Percentiles rank a stretch among this genome's conserved stretches.
These are phyloP conservation scores for Xylariaceae sp. DNA, from an alignment of 2,329 filamentous ascomycete genomes.

Conservation along the genomic window DNA sequence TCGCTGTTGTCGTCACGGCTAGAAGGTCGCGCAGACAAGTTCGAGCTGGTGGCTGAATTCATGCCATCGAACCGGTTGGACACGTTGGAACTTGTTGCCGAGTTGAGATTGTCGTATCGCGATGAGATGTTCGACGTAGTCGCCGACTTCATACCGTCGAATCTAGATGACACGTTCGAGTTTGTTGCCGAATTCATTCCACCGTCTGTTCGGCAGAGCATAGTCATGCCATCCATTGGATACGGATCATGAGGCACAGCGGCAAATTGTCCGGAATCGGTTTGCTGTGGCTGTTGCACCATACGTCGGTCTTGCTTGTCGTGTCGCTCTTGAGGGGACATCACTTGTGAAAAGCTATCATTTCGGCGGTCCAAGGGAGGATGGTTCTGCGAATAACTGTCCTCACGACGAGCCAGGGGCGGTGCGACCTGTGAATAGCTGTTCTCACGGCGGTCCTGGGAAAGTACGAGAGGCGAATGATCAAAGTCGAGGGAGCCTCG, in stretches of 20 bases:
- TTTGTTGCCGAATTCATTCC: conserved; percentile 54
- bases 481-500: neutral
- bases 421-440: neutral
- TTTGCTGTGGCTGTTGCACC: conserved; percentile 31
- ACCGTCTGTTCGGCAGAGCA: conserved; percentile 77
- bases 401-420: neutral
- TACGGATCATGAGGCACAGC: conserved; percentile 88
- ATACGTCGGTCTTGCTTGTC: conserved; percentile 25
- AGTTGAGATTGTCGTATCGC: neutral
- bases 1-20: conserved; percentile 90
- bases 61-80: conserved; percentile 8
- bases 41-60: conserved; percentile 8
- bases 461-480: neutral
- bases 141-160: conserved; percentile 4
- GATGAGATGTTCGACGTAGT: conserved; percentile 4
- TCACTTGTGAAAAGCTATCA: neutral
- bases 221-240: conserved; percentile 93
- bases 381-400: conserved; percentile 1
- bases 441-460: neutral
- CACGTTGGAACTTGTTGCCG: neutral
- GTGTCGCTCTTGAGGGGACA: conserved; percentile 10
- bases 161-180: conserved; percentile 10
- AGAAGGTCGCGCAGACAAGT: conserved; percentile 37
- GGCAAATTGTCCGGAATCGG: conserved; percentile 60
- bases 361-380: conserved; percentile 14